Conservation (phyloP, 805 yeast genomes). For the Pichia deserticola region DNA sequence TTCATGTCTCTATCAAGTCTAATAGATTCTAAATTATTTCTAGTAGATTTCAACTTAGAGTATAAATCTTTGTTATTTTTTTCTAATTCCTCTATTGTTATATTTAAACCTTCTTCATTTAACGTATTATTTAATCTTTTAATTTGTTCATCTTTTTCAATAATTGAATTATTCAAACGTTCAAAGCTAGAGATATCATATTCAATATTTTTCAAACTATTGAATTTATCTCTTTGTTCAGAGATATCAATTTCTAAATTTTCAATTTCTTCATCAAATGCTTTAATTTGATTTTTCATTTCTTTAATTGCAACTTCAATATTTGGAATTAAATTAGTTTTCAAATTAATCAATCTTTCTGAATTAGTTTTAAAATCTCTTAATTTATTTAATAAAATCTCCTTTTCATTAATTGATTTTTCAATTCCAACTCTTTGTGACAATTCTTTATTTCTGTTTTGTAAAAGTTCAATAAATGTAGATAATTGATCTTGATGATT, state of each 20-base stretch:
- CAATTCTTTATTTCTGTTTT: conserved; percentile 18
- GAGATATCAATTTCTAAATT: conserved; percentile 22
- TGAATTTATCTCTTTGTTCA: background rate
- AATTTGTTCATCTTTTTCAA: conserved; percentile 9
- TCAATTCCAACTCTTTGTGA: conserved; percentile 15
- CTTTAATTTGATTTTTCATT: background rate
- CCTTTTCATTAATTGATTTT: conserved; percentile 20
- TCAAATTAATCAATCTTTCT: conserved; percentile 16
- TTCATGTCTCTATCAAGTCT: conserved; percentile 37
- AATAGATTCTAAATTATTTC: conserved; percentile 29
- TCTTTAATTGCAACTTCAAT: background rate
- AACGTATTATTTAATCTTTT: conserved; percentile 1
- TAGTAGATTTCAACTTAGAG: conserved; percentile 31
- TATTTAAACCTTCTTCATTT: conserved; percentile 18
- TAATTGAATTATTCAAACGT: conserved; percentile 6
- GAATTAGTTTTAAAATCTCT: conserved; percentile 25
- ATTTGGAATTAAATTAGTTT: conserved; percentile 26
- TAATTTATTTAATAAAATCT: conserved; percentile 22
- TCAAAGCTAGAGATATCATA: conserved; percentile 6
- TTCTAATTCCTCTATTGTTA: conserved; percentile 42
- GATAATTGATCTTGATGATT: conserved; percentile 8
- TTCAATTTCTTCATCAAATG: conserved; percentile 8
- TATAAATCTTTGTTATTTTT: conserved; percentile 31
- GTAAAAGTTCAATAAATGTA: conserved; percentile 19
- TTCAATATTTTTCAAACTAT: conserved; percentile 6